Conservation (phyloP, 2,329 filamentous ascomycete genomes). For the Diaporthe sp. region DNA sequence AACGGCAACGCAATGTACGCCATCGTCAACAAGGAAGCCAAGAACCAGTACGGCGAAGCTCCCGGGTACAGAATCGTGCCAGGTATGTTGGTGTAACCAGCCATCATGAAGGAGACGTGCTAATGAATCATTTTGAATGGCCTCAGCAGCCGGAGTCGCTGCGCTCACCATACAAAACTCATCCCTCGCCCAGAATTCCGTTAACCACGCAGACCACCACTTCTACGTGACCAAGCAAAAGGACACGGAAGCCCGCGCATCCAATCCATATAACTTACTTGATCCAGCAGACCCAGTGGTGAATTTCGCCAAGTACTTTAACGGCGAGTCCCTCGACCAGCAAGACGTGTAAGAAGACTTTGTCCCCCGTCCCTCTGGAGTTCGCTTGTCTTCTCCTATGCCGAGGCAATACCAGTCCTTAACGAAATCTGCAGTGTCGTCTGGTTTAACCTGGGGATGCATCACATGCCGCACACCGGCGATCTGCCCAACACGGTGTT, state of each 20-base stretch:
- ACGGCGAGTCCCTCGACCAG: slow-evolving; percentile 10
- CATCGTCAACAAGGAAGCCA: slow-evolving; percentile 60
- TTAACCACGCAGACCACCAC: slow-evolving; percentile 46
- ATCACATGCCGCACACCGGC: slow-evolving; percentile 51
- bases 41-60: slow-evolving; percentile 63
- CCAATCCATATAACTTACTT: neutral
- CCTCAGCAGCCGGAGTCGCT: slow-evolving; percentile 7
- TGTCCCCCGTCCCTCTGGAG: neutral
- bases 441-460: slow-evolving; percentile 65
- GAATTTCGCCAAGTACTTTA: slow-evolving; percentile 8
- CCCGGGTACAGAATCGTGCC: slow-evolving; percentile 62
- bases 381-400: neutral
- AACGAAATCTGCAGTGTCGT: slow-evolving; percentile 48
- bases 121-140: neutral
- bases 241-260: slow-evolving; percentile 51
- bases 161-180: neutral
- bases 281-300: slow-evolving; percentile 19
- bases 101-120: neutral
- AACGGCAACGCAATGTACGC: slow-evolving; percentile 61
- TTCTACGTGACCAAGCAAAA: slow-evolving; percentile 62
- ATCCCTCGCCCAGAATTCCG: neutral
- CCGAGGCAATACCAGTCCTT: no score
- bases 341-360: slow-evolving; percentile 6
- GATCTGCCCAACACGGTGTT: slow-evolving; percentile 14
- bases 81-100: slow-evolving; percentile 42